Conservation (phyloP, 2,329 filamentous ascomycete genomes). For the Fusarium goolgardi region DNA sequence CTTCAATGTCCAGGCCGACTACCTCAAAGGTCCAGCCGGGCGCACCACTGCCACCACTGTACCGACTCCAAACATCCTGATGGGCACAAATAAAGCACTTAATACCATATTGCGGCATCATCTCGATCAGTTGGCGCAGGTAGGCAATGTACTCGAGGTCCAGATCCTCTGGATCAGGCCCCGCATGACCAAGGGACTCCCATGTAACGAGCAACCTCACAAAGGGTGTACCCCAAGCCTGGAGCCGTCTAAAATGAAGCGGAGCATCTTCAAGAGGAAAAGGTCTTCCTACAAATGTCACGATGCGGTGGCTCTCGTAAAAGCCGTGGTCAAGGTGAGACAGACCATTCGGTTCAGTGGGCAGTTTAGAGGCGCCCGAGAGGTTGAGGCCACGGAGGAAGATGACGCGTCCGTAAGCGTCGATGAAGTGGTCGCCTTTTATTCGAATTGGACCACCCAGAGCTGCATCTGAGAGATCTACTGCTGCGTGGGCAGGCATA, state of each 20-base stretch:
- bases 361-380: conserved; percentile 56
- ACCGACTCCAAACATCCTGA: conserved; percentile 58
- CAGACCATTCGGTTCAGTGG: conserved; percentile 52
- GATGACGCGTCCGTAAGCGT: conserved; percentile 53
- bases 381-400: conserved; percentile 57
- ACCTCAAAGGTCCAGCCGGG: conserved; percentile 58
- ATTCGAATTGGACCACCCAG: conserved; percentile 50
- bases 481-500: conserved; percentile 46
- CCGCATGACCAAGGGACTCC: conserved; percentile 54
- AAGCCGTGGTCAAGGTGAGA: conserved; percentile 56
- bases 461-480: conserved; percentile 52
- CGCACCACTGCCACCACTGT: conserved; percentile 57
- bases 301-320: conserved; percentile 54
- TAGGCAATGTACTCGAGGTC: conserved; percentile 56
- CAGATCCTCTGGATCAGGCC: conserved; percentile 49
- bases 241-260: conserved; percentile 54
- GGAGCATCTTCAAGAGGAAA: conserved; percentile 55
- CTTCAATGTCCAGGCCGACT: conserved; percentile 54
- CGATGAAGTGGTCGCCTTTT: conserved; percentile 49
- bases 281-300: conserved; percentile 55
- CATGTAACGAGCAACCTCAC: conserved; percentile 57
- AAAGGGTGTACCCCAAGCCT: conserved; percentile 55
- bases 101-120: conserved; percentile 55
- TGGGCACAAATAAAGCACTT: conserved; percentile 58
- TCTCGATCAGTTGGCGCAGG: conserved; percentile 51